These are phyloP conservation scores for Gloeophyllum trabeum DNA, from an alignment of 768 basidiomycete genomes.

Conservation along the genomic window DNA sequence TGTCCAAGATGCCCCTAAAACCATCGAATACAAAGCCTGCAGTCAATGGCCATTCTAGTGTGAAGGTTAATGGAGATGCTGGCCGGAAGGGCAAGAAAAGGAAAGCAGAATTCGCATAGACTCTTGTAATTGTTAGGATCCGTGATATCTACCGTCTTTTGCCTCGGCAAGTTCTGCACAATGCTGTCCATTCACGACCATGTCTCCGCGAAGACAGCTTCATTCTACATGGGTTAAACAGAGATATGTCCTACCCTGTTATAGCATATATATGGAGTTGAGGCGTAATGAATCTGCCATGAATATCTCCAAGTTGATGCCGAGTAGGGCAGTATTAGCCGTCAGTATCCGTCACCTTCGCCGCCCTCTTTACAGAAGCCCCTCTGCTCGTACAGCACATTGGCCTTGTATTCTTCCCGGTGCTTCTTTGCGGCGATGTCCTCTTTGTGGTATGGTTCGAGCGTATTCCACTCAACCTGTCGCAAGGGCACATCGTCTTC, in stretches of 20 bases:
- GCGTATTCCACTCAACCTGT: slow-evolving; percentile 59
- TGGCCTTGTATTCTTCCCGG: slow-evolving; percentile 75
- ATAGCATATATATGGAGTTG: too few species aligned
- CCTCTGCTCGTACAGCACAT: slow-evolving; percentile 70
- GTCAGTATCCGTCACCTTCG: slow-evolving; percentile 90
- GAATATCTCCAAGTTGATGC: too few species aligned
- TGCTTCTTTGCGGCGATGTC: slow-evolving; percentile 67
- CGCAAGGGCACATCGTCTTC: slow-evolving; percentile 81
- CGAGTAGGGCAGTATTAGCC: slow-evolving; percentile 1
- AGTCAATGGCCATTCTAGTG: slow-evolving; percentile 35
- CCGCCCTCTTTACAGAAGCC: slow-evolving; percentile 95
- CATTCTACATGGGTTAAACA: neutral
- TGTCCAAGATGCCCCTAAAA: too few species aligned
- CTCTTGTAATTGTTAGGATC: slow-evolving; percentile 21
- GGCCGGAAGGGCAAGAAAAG: slow-evolving; percentile 42
- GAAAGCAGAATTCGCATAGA: slow-evolving; percentile 35
- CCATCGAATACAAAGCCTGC: slow-evolving; percentile 24
- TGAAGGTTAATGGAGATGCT: slow-evolving; percentile 20
- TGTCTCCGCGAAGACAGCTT: neutral
- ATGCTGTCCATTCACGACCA: neutral
- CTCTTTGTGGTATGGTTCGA: slow-evolving; percentile 62
- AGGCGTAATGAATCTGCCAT: slow-evolving; percentile 29
- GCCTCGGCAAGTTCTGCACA: neutral
- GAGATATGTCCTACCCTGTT: neutral
- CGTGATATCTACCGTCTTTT: slow-evolving; percentile 8